A percentile compares a stretch with the other conserved stretches of the same genome.
phyloP scores from a whole-genome alignment of 306 rosid genomes.

The Prinsepia uniflora region DNA sequence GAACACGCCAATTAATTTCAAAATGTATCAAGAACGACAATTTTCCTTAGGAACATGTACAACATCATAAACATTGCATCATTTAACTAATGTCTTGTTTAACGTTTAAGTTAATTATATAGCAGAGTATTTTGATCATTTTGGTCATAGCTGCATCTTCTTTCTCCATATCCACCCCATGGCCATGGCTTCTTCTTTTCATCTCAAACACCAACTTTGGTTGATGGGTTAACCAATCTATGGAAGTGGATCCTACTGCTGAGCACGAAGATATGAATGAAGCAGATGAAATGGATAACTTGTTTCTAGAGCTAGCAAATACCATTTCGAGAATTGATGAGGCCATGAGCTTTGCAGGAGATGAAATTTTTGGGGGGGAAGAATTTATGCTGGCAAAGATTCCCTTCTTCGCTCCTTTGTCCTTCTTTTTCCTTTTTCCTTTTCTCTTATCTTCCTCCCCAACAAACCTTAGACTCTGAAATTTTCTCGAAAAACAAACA shows the following conservation, averaged over 20 bases:
- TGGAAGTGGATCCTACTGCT: slow-evolving; percentile 97
- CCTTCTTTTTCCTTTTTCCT: slow-evolving; percentile 4
- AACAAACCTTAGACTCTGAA: slow-evolving; percentile 27
- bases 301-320: slow-evolving; percentile 77
- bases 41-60: too few species aligned
- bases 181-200: too few species aligned
- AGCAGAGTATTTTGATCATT: too few species aligned
- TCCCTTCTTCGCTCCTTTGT: background rate
- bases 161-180: too few species aligned
- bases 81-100: too few species aligned
- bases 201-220: slow-evolving; percentile 82
- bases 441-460: background rate
- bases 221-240: slow-evolving; percentile 85
- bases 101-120: too few species aligned
- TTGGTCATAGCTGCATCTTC: too few species aligned
- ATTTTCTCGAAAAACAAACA: slow-evolving; percentile 20
- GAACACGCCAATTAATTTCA: too few species aligned
- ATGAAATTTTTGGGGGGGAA: too few species aligned
- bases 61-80: too few species aligned
- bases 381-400: slow-evolving; percentile 94
- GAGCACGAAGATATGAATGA: slow-evolving; percentile 61
- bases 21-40: too few species aligned
- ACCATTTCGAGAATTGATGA: slow-evolving; percentile 98
- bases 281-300: slow-evolving; percentile 75
- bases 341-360: slow-evolving; percentile 99